Percentiles rank a stretch among this genome's conserved stretches.
Evolutionary conservation across 2,329 filamentous ascomycete genomes (phyloP).

Genomic region (Colletotrichum filicis): DNA sequence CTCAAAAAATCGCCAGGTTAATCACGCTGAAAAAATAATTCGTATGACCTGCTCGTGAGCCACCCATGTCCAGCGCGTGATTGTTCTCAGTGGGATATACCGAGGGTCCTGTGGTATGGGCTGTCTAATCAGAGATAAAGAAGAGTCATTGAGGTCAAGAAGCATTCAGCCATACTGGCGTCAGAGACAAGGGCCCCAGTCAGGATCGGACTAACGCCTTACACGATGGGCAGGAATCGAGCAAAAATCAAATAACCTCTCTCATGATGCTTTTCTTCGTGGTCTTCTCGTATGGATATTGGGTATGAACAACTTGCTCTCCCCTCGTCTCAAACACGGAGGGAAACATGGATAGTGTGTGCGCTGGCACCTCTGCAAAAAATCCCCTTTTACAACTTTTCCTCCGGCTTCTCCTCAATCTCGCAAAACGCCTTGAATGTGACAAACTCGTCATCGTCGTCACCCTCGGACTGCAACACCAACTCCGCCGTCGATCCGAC

Average conservation of each 20-base stretch:
- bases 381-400: conserved; percentile 41
- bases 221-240: not conserved
- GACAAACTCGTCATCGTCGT: conserved; percentile 76
- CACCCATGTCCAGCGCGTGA: not conserved
- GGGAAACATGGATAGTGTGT: not conserved
- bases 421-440: conserved; percentile 97
- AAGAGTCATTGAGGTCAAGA: not conserved
- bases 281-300: not conserved
- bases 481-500: conserved; percentile 90
- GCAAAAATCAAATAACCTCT: not conserved
- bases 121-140: not conserved
- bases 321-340: not conserved
- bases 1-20: no score
- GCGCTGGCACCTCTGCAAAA: not conserved
- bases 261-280: not conserved
- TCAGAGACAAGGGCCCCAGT: not conserved
- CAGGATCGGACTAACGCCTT: not conserved
- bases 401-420: conserved; percentile 62
- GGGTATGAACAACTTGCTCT: conserved; percentile 26
- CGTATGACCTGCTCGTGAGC: no score
- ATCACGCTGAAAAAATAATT: no score
- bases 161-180: not conserved
- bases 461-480: conserved; percentile 75
- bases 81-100: not conserved
- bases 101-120: not conserved